Percentiles rank a stretch among this genome's conserved stretches.
These are phyloP conservation scores for Fusarium drepaniforme DNA, from an alignment of 2,329 filamentous ascomycete species.

Conservation along the genomic window DNA sequence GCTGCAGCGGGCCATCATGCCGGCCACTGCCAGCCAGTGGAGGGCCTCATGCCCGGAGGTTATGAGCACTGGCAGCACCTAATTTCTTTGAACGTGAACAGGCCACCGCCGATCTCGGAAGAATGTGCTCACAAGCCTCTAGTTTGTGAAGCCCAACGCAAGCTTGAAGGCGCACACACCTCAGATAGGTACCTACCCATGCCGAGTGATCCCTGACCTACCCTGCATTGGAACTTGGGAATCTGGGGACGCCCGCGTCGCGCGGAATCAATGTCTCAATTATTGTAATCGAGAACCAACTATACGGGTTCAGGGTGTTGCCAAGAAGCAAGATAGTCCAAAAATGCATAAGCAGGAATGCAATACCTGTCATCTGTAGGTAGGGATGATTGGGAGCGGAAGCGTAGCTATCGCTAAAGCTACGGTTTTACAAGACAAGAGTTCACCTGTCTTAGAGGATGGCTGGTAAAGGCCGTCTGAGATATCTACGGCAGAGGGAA, in stretches of 20 bases:
- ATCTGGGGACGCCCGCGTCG: not conserved
- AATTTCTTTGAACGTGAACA: not conserved
- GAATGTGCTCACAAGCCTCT: not conserved
- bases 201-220: conserved; percentile 5
- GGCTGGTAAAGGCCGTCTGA: not conserved
- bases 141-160: not conserved
- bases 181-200: not conserved
- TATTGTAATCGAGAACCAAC: no score
- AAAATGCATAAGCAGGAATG: not conserved
- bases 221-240: not conserved
- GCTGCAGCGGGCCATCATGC: not conserved
- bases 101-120: not conserved
- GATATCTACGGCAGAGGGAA: not conserved
- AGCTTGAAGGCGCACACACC: not conserved
- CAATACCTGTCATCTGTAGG: not conserved
- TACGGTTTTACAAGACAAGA: not conserved
- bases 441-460: not conserved
- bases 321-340: no score
- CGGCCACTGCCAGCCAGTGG: not conserved
- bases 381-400: not conserved
- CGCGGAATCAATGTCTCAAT: not conserved
- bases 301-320: not conserved
- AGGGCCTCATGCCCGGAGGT: not conserved
- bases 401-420: not conserved
- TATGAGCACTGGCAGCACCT: not conserved